Evolutionary conservation across 345 rosid genomes (phyloP).

Genomic region (Murraya koenigii): DNA sequence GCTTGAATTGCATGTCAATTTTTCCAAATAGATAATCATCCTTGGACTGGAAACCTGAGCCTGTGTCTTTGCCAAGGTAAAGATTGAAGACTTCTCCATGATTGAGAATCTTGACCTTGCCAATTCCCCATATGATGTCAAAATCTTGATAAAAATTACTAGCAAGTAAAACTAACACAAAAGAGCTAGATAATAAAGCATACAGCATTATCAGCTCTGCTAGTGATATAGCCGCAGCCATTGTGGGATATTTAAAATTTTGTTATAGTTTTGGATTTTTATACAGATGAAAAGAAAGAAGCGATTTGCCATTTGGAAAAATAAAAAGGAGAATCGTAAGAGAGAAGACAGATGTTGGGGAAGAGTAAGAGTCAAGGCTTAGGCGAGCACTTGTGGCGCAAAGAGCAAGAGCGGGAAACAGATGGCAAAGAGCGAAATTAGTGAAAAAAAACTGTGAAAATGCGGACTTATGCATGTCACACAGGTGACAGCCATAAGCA

Average conservation of each 20-base stretch:
- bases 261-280: neutral
- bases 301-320: neutral
- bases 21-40: constrained; percentile 35
- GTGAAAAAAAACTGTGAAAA: neutral
- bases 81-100: constrained; percentile 34
- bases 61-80: constrained; percentile 40
- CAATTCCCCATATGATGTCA: constrained; percentile 41
- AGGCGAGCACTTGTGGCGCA: neutral
- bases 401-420: neutral
- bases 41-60: constrained; percentile 50
- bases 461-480: neutral
- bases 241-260: neutral
- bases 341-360: neutral
- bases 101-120: constrained; percentile 31
- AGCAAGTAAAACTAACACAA: neutral
- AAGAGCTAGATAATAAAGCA: neutral
- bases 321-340: neutral
- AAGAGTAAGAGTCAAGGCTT: neutral
- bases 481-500: constrained; percentile 1
- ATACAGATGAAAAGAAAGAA: neutral
- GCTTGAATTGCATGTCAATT: constrained; percentile 49
- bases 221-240: neutral
- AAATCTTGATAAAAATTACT: constrained; percentile 33
- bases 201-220: neutral
- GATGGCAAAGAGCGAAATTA: neutral